Evolutionary conservation across 2,329 filamentous ascomycete species (phyloP).

Genomic region (Onygenales sp.): DNA sequence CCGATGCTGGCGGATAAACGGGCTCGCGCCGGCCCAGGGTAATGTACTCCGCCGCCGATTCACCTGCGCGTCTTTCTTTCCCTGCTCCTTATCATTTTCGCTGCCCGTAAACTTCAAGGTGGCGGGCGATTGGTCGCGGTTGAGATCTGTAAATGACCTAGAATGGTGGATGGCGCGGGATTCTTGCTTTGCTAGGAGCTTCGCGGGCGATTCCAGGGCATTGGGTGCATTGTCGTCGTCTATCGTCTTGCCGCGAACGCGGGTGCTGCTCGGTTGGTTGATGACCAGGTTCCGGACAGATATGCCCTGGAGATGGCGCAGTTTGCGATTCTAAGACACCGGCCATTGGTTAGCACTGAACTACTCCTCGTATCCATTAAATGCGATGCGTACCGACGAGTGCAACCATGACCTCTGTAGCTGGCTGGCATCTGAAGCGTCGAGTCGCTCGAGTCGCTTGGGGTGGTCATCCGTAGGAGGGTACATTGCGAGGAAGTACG

Average conservation of each 20-base stretch:
- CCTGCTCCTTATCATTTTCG: constrained; percentile 6
- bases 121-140: constrained; percentile 15
- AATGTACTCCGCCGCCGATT: constrained; percentile 49
- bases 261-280: constrained; percentile 31
- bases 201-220: constrained; percentile 55
- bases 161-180: constrained; percentile 44
- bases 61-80: constrained; percentile 10
- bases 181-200: constrained; percentile 48
- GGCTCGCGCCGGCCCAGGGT: constrained; percentile 53
- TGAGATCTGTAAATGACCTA: constrained; percentile 48
- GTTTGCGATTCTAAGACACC: constrained; percentile 62
- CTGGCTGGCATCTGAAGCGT: constrained; percentile 21
- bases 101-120: not conserved
- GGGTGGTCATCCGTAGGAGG: not conserved
- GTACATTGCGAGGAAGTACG: not conserved
- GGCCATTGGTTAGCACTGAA: not conserved
- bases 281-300: constrained; percentile 79
- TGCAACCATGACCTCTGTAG: constrained; percentile 43
- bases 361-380: not conserved
- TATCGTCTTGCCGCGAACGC: constrained; percentile 51
- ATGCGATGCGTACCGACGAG: constrained; percentile 34
- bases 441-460: constrained; percentile 5
- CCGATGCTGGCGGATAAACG: constrained; percentile 58
- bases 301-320: constrained; percentile 79
- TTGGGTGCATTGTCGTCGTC: constrained; percentile 68